A percentile compares a stretch with the other conserved stretches of the same genome.
These are phyloP conservation scores for Xylaria venustula DNA, from an alignment of 495 filamentous ascomycete genomes.

Conservation along the genomic window DNA sequence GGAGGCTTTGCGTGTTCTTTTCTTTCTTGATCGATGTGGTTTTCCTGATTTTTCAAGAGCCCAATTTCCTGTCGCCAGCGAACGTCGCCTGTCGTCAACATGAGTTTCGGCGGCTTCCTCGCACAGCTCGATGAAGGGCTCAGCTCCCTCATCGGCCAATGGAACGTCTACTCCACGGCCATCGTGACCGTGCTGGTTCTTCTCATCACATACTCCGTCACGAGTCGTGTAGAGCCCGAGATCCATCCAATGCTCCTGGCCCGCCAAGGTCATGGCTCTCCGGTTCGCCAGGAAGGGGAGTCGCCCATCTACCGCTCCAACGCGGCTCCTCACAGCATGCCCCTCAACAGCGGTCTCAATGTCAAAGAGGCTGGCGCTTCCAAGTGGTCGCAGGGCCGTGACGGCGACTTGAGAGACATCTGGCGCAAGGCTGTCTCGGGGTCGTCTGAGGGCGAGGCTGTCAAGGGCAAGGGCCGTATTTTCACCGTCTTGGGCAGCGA, in stretches of 20 bases:
- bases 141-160: constrained; percentile 66
- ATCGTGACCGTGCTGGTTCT: constrained; percentile 59
- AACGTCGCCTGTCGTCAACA: constrained; percentile 27
- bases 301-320: constrained; percentile 79
- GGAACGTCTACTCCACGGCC: constrained; percentile 72
- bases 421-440: constrained; percentile 78
- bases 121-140: constrained; percentile 67
- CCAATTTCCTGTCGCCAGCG: background rate
- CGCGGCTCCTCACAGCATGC: constrained; percentile 79
- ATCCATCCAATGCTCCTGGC: constrained; percentile 87
- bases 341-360: constrained; percentile 76
- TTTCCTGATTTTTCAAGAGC: background rate
- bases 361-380: constrained; percentile 81
- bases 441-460: constrained; percentile 57
- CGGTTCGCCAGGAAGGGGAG: constrained; percentile 79
- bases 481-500: constrained; percentile 77
- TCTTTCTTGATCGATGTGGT: constrained; percentile 3
- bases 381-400: constrained; percentile 75
- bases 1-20: constrained; percentile 1
- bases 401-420: constrained; percentile 90
- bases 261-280: constrained; percentile 73
- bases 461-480: constrained; percentile 66
- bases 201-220: constrained; percentile 52
- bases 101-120: constrained; percentile 54
- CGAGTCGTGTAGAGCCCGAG: constrained; percentile 67